Base-by-base conservation (phyloP, 2,329 filamentous ascomycete genomes). In the Trichothecium sympodiale region DNA sequence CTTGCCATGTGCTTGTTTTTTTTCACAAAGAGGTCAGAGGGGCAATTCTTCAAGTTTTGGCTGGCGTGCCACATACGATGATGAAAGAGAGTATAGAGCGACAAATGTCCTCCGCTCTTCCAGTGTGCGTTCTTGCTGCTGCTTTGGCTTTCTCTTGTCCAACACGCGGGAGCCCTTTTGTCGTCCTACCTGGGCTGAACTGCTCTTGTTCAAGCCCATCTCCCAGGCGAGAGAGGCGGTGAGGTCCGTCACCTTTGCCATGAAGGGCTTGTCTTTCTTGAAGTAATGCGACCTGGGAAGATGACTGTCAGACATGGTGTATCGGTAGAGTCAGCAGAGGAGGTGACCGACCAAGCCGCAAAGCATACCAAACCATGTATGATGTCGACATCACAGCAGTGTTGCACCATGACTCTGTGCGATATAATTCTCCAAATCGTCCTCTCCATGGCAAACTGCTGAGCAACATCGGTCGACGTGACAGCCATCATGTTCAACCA, bases 401-500 rank as follows among this genome's bases (percentile, higher is more conserved):
- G 47, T 17, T 53, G 37, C 1, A 38, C 33, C 7, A 53, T 27
- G 13, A 54, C 38, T 18, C 48, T 43, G 6, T 44, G 39, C 1
- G 46, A 45, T 9, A 55, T 36, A 2, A 52, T 46, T 7, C 46
- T 38, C 37, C 51, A 48, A 16, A 55, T 41, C 0, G 41, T 42
- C 2, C 39, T 40, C 4, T 46, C 44, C 28, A 54, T 40, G 16
- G 37, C 43, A 15, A 47, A 42, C 26, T 48, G 52, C 39, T 52
- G 47, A 31, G 39, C 33, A 1, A 41, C 37, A 0, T 37, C 38
- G 10, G 43, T 51, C 3, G 47, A 43, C 1, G 43, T 39, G 5
- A 61, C 42, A 1, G 53, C 48, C 52, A 60, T 59, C 12, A 61
- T 52, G 10, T 54, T 53, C 14, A 58, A 38, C 58, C 59, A 63